Percentiles rank a stretch among this genome's conserved stretches.
Evolutionary conservation across 169 alveolate species (phyloP).

Genomic region (Eimeria praecox): DNA sequence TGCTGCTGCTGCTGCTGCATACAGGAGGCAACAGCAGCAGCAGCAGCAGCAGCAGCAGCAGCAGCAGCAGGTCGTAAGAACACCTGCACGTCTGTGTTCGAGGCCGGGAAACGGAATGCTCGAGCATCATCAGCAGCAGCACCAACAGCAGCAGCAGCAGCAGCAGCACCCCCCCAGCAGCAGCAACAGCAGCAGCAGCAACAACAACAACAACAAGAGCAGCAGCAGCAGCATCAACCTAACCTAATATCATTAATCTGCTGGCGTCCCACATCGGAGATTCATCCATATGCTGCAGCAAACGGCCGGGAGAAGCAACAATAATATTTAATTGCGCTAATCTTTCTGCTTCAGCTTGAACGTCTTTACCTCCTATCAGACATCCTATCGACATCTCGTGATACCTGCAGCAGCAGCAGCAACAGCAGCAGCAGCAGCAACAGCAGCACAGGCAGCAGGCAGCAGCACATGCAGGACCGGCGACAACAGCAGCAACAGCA

Average conservation of each 20-base stretch:
- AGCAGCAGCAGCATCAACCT: slow-evolving; percentile 89
- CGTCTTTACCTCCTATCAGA: slow-evolving; percentile 95
- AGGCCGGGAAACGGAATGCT: neutral
- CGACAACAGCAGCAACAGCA: neutral
- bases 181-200: neutral
- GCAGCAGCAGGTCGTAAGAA: slow-evolving; percentile 37
- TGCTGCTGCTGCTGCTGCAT: neutral
- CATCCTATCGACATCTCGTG: slow-evolving; percentile 95
- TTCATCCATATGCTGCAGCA: slow-evolving; percentile 96
- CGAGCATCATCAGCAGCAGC: neutral
- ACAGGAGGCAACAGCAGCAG: neutral
- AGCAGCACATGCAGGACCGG: neutral
- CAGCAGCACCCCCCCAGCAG: neutral
- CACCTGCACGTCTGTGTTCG: no score
- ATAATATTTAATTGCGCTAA: slow-evolving; percentile 89
- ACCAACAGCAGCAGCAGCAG: slow-evolving; percentile 4
- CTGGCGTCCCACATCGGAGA: slow-evolving; percentile 93
- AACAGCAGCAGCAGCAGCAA: slow-evolving; percentile 19
- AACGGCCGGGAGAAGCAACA: slow-evolving; percentile 98
- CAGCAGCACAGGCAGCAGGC: neutral
- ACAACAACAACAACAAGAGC: neutral
- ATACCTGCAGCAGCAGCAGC: slow-evolving; percentile 78
- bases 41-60: neutral
- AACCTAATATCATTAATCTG: slow-evolving; percentile 88
- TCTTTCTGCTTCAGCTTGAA: slow-evolving; percentile 92